These are phyloP conservation scores for Solanum lycopersicoides DNA, from an alignment of 257 asterid species.

Conservation along the genomic window DNA sequence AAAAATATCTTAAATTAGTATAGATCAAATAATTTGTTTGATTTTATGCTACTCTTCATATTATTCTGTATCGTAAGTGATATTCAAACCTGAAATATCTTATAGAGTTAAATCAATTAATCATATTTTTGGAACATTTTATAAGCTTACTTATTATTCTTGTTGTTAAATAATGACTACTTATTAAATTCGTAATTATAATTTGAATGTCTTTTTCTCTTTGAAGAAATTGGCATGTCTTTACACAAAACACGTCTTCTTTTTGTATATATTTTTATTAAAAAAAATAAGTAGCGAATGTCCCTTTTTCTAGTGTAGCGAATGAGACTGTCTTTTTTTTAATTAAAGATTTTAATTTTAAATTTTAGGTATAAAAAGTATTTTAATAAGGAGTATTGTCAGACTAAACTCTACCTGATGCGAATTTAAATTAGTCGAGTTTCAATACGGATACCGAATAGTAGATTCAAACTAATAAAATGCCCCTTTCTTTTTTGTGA, in stretches of 20 bases:
- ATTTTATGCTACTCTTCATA: too few species aligned
- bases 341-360: accelerated
- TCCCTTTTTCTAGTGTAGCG: too few species aligned
- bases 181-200: background rate
- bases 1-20: too few species aligned
- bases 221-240: background rate
- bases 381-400: background rate
- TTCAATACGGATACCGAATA: too few species aligned
- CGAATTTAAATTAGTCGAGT: accelerated
- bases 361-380: accelerated
- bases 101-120: background rate
- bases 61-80: background rate
- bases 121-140: background rate
- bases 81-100: too few species aligned
- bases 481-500: too few species aligned
- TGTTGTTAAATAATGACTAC: background rate
- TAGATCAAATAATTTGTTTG: too few species aligned
- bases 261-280: background rate
- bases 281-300: too few species aligned
- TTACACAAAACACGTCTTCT: background rate
- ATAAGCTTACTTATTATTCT: background rate
- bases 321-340: too few species aligned
- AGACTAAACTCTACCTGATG: accelerated
- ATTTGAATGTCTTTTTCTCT: background rate
- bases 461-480: background rate